A percentile compares a stretch with the other conserved stretches of the same genome.
Conservation (phyloP, 2,329 filamentous ascomycete species). For the Pseudogymnoascus sp. region DNA sequence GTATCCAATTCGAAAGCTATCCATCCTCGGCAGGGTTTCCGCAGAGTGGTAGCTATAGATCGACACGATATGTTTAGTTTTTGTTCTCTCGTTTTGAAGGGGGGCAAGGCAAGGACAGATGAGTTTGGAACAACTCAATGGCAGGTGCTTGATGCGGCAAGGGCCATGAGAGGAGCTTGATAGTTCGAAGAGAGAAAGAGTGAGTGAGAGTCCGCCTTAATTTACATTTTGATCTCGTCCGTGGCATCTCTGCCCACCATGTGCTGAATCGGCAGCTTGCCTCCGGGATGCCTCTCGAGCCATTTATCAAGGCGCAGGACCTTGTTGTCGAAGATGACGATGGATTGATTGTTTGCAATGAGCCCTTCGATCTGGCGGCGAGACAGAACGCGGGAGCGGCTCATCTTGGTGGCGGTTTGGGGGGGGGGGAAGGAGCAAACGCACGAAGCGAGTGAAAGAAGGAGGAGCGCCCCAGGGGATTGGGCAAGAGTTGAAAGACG, state of each 20-base stretch:
- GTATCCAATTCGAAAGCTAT: constrained; percentile 73
- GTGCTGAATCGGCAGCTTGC: constrained; percentile 82
- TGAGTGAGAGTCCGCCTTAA: constrained; percentile 23
- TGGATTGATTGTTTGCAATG: constrained; percentile 72
- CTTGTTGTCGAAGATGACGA: constrained; percentile 74
- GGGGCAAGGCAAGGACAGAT: background rate
- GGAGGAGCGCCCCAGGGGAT: background rate
- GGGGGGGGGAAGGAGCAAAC: background rate
- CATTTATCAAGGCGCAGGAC: constrained; percentile 86
- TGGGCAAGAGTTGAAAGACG: background rate
- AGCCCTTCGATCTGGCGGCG: constrained; percentile 67
- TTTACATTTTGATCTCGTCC: constrained; percentile 85
- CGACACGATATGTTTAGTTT: constrained; percentile 3
- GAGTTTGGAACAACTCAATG: constrained; percentile 12
- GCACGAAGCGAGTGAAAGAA: background rate
- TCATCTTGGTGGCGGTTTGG: constrained; percentile 9
- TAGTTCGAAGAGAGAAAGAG: constrained; percentile 8
- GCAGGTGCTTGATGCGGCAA: constrained; percentile 8
- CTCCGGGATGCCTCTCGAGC: constrained; percentile 85
- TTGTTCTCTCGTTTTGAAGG: background rate
- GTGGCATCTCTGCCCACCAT: constrained; percentile 93
- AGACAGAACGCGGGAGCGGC: constrained; percentile 36
- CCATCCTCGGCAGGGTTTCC: constrained; percentile 71
- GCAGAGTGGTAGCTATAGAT: constrained; percentile 67
- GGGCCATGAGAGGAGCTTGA: background rate